Percentiles rank a stretch among this genome's conserved stretches.
These are phyloP conservation scores for Amanita pseudoporphyria DNA, from an alignment of 768 basidiomycete species.

Conservation along the genomic window DNA sequence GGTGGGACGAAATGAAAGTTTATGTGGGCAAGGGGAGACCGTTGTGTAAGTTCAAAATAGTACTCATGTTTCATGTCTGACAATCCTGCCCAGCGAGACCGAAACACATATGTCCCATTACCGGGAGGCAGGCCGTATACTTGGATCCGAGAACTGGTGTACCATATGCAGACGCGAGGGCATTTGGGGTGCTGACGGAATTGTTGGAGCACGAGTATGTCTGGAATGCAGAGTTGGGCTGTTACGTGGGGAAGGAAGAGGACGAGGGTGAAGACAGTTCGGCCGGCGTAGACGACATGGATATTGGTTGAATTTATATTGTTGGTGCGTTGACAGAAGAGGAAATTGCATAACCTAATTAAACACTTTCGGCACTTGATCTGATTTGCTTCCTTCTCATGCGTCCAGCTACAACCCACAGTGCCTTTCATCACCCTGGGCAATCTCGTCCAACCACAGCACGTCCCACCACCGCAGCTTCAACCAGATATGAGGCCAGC, in stretches of 20 bases:
- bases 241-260: constrained; percentile 29
- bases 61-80: neutral
- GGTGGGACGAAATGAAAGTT: constrained; percentile 68
- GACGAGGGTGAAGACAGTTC: constrained; percentile 11
- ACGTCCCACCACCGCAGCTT: constrained; percentile 54
- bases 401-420: constrained; percentile 9
- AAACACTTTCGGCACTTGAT: neutral
- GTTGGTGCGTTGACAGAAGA: neutral
- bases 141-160: constrained; percentile 71
- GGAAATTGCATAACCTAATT: constrained; percentile 2
- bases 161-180: constrained; percentile 64
- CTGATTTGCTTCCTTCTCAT: neutral
- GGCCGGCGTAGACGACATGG: constrained; percentile 1
- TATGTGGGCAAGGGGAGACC: constrained; percentile 60
- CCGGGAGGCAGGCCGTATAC: constrained; percentile 70
- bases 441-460: constrained; percentile 47
- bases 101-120: constrained; percentile 61
- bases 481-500: constrained; percentile 46
- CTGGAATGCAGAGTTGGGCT: constrained; percentile 44
- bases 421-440: constrained; percentile 41
- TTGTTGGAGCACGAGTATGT: constrained; percentile 60
- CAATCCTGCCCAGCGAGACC: constrained; percentile 45
- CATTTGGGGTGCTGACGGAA: constrained; percentile 53
- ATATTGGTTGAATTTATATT: no score
- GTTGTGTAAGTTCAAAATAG: constrained; percentile 31